These are phyloP conservation scores for Penicillium sclerotiorum DNA, from an alignment of 2,329 filamentous ascomycete genomes.

Conservation along the genomic window DNA sequence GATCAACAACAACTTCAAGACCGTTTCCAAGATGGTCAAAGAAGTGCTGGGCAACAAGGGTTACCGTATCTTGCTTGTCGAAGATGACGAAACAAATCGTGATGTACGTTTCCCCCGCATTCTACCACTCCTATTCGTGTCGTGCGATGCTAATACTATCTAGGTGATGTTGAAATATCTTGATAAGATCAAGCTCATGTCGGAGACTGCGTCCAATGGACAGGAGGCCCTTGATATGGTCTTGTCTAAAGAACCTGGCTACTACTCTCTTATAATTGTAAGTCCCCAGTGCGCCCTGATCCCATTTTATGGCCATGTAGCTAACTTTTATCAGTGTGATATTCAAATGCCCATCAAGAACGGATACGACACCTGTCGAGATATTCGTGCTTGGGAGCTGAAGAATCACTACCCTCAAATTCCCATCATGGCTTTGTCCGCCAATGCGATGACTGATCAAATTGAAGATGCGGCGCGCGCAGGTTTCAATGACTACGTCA, in stretches of 20 bases:
- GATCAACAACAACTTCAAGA: slow-evolving; percentile 53
- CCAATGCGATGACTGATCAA: slow-evolving; percentile 54
- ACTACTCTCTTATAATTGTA: slow-evolving; percentile 54
- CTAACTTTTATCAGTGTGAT: slow-evolving; percentile 42
- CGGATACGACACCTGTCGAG: slow-evolving; percentile 51
- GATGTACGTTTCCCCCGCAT: slow-evolving; percentile 36
- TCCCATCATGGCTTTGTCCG: slow-evolving; percentile 54
- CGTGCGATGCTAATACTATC: slow-evolving; percentile 17
- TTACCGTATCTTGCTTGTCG: slow-evolving; percentile 50
- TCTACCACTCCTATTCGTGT: neutral
- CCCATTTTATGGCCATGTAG: neutral
- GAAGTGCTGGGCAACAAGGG: slow-evolving; percentile 51
- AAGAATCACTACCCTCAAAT: slow-evolving; percentile 50
- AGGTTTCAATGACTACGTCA: slow-evolving; percentile 54
- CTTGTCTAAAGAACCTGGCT: slow-evolving; percentile 49
- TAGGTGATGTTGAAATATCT: slow-evolving; percentile 54
- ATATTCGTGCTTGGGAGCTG: slow-evolving; percentile 50
- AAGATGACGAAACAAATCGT: slow-evolving; percentile 54
- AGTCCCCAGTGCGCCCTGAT: slow-evolving; percentile 18
- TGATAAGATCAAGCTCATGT: slow-evolving; percentile 50
- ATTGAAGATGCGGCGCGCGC: slow-evolving; percentile 50
- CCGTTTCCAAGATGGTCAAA: slow-evolving; percentile 52
- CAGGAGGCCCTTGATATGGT: slow-evolving; percentile 53
- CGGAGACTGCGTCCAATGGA: slow-evolving; percentile 50
- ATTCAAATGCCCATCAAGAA: slow-evolving; percentile 56